These are phyloP conservation scores for Leccinellum luteum DNA, from an alignment of 768 basidiomycete species.

Conservation along the genomic window DNA sequence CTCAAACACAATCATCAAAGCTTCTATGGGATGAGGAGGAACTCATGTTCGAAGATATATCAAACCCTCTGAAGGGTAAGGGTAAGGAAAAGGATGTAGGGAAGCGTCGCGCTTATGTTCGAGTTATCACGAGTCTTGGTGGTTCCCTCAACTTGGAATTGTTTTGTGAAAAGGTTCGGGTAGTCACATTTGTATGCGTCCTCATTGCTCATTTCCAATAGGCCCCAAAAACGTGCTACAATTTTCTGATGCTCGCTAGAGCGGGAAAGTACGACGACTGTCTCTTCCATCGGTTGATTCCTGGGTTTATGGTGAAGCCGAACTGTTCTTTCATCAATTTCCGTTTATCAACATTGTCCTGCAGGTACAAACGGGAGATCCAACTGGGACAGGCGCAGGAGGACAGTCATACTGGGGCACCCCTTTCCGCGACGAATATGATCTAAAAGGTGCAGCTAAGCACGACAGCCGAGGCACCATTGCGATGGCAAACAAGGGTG, in stretches of 20 bases:
- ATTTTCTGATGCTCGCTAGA: slow-evolving; percentile 91
- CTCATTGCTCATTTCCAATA: slow-evolving; percentile 27
- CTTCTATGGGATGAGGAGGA: slow-evolving; percentile 99
- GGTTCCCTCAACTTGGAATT: slow-evolving; percentile 82
- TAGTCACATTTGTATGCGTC: not conserved
- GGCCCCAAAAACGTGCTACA: slow-evolving; percentile 99
- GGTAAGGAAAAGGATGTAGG: slow-evolving; percentile 93
- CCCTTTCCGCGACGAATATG: slow-evolving; percentile 93
- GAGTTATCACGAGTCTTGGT: slow-evolving; percentile 93
- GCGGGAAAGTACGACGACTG: slow-evolving; percentile 88
- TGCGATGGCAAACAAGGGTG: slow-evolving; percentile 95
- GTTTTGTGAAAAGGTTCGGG: slow-evolving; percentile 78
- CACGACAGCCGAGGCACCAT: slow-evolving; percentile 82
- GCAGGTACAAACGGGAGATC: slow-evolving; percentile 97
- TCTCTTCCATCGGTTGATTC: slow-evolving; percentile 89
- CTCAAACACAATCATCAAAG: slow-evolving; percentile 62
- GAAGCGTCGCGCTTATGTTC: slow-evolving; percentile 89
- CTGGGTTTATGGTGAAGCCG: slow-evolving; percentile 83
- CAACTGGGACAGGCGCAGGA: slow-evolving; percentile 92
- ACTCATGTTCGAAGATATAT: slow-evolving; percentile 94
- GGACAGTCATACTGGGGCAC: slow-evolving; percentile 94
- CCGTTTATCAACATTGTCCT: not conserved
- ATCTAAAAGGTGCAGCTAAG: slow-evolving; percentile 82
- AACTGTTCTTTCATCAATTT: not conserved
- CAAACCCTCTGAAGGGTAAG: slow-evolving; percentile 76